phyloP scores from a whole-genome alignment of 371 early-diverging fungal genomes.

The Dichotomocladium elegans region DNA sequence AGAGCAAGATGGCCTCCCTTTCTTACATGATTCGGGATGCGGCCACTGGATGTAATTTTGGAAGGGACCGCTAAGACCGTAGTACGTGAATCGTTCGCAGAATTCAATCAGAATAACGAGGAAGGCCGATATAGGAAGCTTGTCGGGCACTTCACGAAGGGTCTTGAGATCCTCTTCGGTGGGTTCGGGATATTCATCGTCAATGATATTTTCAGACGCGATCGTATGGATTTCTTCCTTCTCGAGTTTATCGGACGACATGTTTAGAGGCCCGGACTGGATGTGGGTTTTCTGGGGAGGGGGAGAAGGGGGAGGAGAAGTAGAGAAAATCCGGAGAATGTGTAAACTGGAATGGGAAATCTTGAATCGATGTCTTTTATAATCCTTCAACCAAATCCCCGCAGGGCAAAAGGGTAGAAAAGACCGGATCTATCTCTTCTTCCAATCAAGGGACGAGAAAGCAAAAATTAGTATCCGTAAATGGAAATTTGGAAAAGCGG shows the following conservation, averaged over 20 bases:
- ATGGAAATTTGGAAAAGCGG: not conserved
- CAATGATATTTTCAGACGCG: not conserved
- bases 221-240: not conserved
- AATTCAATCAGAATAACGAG: conserved; percentile 46
- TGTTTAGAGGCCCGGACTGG: not conserved
- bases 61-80: conserved; percentile 70
- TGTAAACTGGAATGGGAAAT: not conserved
- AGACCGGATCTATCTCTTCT: no score
- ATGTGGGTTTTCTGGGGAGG: not conserved
- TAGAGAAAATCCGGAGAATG: not conserved
- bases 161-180: conserved; percentile 41
- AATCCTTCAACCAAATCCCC: no score
- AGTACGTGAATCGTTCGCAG: conserved; percentile 75
- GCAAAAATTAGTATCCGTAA: not conserved
- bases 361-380: no score
- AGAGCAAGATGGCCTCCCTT: no score
- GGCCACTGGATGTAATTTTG: conserved; percentile 59
- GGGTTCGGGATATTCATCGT: conserved; percentile 25
- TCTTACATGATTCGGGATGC: conserved; percentile 31
- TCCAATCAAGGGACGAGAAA: no score
- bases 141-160: conserved; percentile 35
- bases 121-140: conserved; percentile 35
- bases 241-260: not conserved
- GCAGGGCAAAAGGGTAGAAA: no score
- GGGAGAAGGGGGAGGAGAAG: not conserved